Evolutionary conservation across 257 asterid genomes (phyloP), one percentile per base, ranked within the genome.

Genomic region (Coffea eugenioides): DNA sequence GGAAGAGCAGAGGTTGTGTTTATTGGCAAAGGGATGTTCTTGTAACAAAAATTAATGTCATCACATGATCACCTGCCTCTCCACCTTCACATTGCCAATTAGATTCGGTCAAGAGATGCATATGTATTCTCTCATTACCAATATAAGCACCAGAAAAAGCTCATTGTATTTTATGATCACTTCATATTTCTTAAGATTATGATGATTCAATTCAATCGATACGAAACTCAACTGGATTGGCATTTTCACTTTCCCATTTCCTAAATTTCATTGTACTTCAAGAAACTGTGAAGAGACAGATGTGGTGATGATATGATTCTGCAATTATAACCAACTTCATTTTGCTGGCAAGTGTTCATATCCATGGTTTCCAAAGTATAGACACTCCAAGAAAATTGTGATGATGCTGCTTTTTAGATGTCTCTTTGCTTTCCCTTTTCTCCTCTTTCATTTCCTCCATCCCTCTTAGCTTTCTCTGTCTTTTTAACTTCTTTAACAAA

Each of bases 1-100:
- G 71, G 59, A 61, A 75, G 45, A 10, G 16, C 23, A 68, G 13
- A 68, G 73, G 16, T 1, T 2, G 46, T 0, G n/a, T 74, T 74
- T 61, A 56, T 21, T 21, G 70, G 20, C 41, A 39, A 34, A n/a
- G 39, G 69, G 21, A 74, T 36, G 39, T 57, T 57, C 56, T 59
- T 41, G 79, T 75, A 71, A 61, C 59, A 9, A 61, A 61, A 41
- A 21, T 75, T 39, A 41, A 75, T 41, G 71, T n/a, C 59, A 6
- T 61, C 79, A 75, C 79, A 61, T 43, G 79, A 61, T 75, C n/a
- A 61, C 73, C 43, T 39, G 49, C 13, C 70, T 59, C 2, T 13
- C 45, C 43, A 61, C n/a, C 13, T 75, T 74, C 43, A 59, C 59
- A 75, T 12, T 75, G 14, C 71, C 71, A 43, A 75, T 23, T 23